These are phyloP conservation scores for Diddensiella caesifluorescens DNA, from an alignment of 805 yeast species.

Conservation along the genomic window DNA sequence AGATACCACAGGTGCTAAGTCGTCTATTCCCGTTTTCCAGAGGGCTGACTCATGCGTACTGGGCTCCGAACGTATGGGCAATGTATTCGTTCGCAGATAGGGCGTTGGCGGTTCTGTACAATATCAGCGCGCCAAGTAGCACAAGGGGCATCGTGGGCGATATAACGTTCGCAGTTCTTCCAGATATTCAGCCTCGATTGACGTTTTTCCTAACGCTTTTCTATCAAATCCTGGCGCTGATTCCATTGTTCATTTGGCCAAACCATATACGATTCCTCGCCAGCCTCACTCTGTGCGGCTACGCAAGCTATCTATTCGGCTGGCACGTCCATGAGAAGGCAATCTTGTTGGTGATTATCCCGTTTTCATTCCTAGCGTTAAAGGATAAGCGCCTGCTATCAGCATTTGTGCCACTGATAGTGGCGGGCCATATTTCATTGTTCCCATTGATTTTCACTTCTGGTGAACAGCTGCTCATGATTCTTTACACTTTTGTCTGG, in stretches of 20 bases:
- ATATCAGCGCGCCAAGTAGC: slow-evolving; percentile 37
- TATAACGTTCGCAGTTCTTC: slow-evolving; percentile 72
- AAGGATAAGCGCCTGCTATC: slow-evolving; percentile 66
- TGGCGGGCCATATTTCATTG: slow-evolving; percentile 79
- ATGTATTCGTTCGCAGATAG: slow-evolving; percentile 80
- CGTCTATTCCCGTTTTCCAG: slow-evolving; percentile 90
- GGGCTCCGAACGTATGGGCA: slow-evolving; percentile 99
- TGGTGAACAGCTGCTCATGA: slow-evolving; percentile 74
- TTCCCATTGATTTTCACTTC: slow-evolving; percentile 82
- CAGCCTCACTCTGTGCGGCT: slow-evolving; percentile 81
- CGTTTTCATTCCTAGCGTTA: slow-evolving; percentile 71
- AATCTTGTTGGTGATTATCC: slow-evolving; percentile 79
- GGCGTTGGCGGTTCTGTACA: slow-evolving; percentile 37
- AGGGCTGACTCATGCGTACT: slow-evolving; percentile 95
- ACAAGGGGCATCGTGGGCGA: slow-evolving; percentile 94
- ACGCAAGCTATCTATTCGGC: slow-evolving; percentile 86
- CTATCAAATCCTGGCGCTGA: slow-evolving; percentile 71
- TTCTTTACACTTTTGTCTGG: slow-evolving; percentile 78
- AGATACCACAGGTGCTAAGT: slow-evolving; percentile 55
- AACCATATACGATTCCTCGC: slow-evolving; percentile 76
- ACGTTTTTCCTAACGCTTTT: slow-evolving; percentile 80
- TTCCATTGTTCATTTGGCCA: slow-evolving; percentile 61
- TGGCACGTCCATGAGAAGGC: slow-evolving; percentile 99
- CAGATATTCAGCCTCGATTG: slow-evolving; percentile 68
- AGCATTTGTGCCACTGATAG: slow-evolving; percentile 64